Base-by-base conservation (phyloP, 73 alveolate species). In the Uronychia setigera region DNA sequence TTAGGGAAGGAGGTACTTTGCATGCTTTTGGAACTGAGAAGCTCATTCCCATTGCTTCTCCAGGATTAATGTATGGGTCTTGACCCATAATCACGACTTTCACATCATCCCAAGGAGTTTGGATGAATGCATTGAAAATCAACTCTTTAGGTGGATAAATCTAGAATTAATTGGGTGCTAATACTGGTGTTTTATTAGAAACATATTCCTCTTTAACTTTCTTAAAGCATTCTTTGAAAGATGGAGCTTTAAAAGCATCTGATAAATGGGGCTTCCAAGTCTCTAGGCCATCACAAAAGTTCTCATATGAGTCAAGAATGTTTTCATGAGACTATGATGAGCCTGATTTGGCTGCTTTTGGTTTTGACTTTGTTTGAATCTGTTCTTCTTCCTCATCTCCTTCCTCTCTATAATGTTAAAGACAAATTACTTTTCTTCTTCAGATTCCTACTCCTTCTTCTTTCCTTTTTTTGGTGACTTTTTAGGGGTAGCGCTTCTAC, bases 1-100 rank as follows among this genome's bases (percentile, higher is more conserved):
- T 77, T 58, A 97, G 83, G 83, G 98, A 95, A n/a, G 98, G 98
- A 28, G 99, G 99, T 29, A 92, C 91, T 80, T 84, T 93, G 32
- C 86, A 90, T 9, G 80, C 90, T 75, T 87, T 87, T 27, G 97
- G 98, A 29, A 97, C 96, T 26, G 98, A 95, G 79, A 97, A 96
- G 82, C 98, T 90, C 35, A 97, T 85, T 13, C 99, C 99, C 98
- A 96, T 96, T 1, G 99, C 99, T 86, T 97, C 99, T 13, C 97
- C 98, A 1, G 87, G 93, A 26, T 94, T 97, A 32, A 96, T 96
- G 80, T 97, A 97, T 0, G 99, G 99, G 80, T 97, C 99, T 88
- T 97, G 97, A 0, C 99, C 99, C 31, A 97, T 95, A 28, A 97
- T 90, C 35, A 97, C 99, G 19, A 96, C 98, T 67, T 97, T 93